Percentiles rank a stretch among this genome's conserved stretches.
These are phyloP conservation scores for Ophiostoma triangulosporum DNA, from an alignment of 2,329 filamentous ascomycete genomes.

Conservation along the genomic window DNA sequence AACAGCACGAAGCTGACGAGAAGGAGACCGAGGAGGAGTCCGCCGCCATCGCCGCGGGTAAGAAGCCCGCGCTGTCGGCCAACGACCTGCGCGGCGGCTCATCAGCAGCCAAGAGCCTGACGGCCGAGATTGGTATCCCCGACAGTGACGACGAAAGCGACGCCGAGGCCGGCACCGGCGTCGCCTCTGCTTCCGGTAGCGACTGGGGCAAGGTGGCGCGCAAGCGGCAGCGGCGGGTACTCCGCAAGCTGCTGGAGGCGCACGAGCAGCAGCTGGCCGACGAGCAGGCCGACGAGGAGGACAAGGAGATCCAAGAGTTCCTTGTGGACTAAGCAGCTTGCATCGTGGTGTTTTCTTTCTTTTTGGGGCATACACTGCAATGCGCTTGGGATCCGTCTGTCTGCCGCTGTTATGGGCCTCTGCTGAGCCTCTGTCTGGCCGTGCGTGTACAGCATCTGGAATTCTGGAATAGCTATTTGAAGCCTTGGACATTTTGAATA, in stretches of 20 bases:
- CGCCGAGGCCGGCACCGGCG: not conserved
- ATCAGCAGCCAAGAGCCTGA: conserved; percentile 30
- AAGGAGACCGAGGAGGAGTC: conserved; percentile 34
- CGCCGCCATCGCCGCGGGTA: conserved; percentile 24
- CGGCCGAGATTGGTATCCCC: conserved; percentile 21
- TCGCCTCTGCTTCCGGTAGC: conserved; percentile 26
- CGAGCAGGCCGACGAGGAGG: conserved; percentile 47
- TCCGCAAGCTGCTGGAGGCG: conserved; percentile 50
- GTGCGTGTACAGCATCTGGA: not conserved
- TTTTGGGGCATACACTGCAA: not conserved
- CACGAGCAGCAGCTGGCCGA: conserved; percentile 46
- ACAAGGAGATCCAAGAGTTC: conserved; percentile 64
- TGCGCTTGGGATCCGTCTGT: not conserved
- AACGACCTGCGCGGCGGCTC: conserved; percentile 39
- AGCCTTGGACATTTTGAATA: not conserved
- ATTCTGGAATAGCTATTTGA: not conserved
- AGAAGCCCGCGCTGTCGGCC: conserved; percentile 39
- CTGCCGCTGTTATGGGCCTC: not conserved
- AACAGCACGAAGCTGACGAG: conserved; percentile 47
- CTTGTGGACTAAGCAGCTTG: conserved; percentile 36
- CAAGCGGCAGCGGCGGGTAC: conserved; percentile 51
- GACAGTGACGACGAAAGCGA: conserved; percentile 23
- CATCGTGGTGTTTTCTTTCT: not conserved
- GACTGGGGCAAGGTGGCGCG: conserved; percentile 60
- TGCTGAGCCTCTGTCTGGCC: not conserved